Conservation (phyloP, 208 protist genomes). For the Wallacemonas rigidus region DNA sequence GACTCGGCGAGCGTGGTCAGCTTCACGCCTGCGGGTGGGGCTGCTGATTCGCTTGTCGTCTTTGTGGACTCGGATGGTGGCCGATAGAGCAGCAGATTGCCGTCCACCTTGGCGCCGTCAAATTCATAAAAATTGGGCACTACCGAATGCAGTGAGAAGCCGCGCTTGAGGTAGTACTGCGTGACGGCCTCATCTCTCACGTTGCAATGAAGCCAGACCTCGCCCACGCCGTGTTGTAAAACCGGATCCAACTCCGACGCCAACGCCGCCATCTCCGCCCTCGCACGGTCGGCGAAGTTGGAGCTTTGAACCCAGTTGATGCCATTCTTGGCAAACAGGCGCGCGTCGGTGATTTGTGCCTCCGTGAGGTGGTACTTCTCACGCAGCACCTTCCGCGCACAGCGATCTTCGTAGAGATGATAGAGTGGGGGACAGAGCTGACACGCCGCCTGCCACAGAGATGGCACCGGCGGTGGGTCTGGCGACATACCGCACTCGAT, state of each 20-base stretch:
- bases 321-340: constrained; percentile 15
- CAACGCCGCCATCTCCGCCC: not conserved
- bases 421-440: not conserved
- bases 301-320: constrained; percentile 10
- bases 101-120: constrained; percentile 28
- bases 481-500: not conserved
- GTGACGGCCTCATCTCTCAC: constrained; percentile 38
- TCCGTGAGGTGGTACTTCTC: constrained; percentile 15
- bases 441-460: not conserved
- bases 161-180: constrained; percentile 54
- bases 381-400: constrained; percentile 5
- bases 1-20: not conserved
- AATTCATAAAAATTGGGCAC: constrained; percentile 63
- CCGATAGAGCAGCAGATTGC: constrained; percentile 29
- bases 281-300: not conserved
- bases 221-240: constrained; percentile 46
- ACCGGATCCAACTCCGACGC: constrained; percentile 22
- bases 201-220: constrained; percentile 85
- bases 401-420: constrained; percentile 13
- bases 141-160: constrained; percentile 44
- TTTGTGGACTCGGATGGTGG: not conserved
- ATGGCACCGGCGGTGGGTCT: not conserved
- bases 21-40: not conserved
- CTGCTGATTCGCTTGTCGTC: no score
- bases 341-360: constrained; percentile 11